Percentiles rank a stretch among this genome's conserved stretches.
phyloP scores from a whole-genome alignment of 2,329 filamentous ascomycete species.

The Penicillium concentricum region DNA sequence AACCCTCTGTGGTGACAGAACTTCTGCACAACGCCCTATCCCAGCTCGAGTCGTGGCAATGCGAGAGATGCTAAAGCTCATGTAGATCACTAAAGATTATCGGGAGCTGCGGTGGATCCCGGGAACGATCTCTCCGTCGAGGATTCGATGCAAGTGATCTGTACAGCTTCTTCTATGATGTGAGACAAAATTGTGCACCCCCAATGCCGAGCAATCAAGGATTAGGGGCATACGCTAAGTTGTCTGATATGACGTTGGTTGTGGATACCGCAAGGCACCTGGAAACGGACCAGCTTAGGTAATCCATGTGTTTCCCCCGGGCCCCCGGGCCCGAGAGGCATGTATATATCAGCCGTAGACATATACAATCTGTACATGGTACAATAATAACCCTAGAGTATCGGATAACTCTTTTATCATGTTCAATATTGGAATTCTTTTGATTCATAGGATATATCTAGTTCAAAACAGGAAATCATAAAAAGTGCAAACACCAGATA shows the following conservation, averaged over 20 bases:
- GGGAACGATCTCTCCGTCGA: background rate
- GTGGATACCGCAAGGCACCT: background rate
- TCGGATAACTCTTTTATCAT: background rate
- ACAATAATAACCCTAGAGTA: background rate
- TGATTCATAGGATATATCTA: constrained; percentile 8
- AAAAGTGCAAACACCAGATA: constrained; percentile 1
- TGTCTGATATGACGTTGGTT: constrained; percentile 1
- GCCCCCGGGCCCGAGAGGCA: too few relatives aligned
- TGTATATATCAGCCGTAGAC: background rate
- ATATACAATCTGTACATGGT: background rate
- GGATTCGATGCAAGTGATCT: background rate
- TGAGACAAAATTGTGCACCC: background rate
- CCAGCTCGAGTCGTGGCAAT: background rate
- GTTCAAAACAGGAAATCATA: background rate
- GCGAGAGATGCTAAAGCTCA: background rate
- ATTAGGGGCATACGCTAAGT: background rate
- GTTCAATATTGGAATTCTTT: background rate
- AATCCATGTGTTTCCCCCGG: background rate
- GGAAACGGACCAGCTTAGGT: background rate
- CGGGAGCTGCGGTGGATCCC: background rate
- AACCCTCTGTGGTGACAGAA: background rate
- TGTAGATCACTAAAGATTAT: background rate
- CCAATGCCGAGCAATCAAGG: background rate
- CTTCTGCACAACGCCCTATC: background rate
- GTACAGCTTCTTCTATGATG: background rate